Base-by-base conservation (phyloP, 306 rosid genomes). In the Quercus robur region DNA sequence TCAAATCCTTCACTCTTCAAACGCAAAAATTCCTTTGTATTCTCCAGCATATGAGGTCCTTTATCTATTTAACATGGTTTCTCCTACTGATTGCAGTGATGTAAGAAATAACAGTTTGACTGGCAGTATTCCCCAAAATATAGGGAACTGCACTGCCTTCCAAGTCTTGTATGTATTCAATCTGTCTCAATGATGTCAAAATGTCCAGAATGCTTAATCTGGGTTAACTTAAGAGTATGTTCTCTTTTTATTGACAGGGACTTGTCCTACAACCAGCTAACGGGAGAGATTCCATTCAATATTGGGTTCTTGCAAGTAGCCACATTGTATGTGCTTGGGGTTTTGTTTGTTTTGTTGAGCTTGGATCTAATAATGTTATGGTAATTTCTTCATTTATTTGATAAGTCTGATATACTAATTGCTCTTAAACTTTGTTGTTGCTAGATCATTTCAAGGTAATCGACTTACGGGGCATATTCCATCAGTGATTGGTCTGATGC, bases 101-200 rank as follows among this genome's bases (percentile, higher is more conserved):
- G 94, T 96, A 84, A 92, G 91, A 83, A 96, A 96, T 87, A 96
- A 96, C 85, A 93, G 97, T 81, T 80, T 96, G 84, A 90, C 91
- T 0, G 99, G 99, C 58, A 85, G 87, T 81, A 96, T 96, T 83
- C 99, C 99, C 21, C 90, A 81, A 76, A 90, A 83, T 79, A 85
- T 96, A 30, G 97, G 99, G 81, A 96, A 96, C 78, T 96, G 99
- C 83, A 89, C 97, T 56, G 85, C 94, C 86, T 96, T 93, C 93
- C 99, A 96, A 87, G 98, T 96, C 88, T 87, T 96, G 99, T 96
- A 93, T 59, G 98, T 90, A 87, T 80, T 79, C 70, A 15, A 26
- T 85, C 88, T 63, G 59, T 84, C 77, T 67, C 15, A 9, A 9
- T 82, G 70, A 82, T 18, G 25, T 11, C 49, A 62, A 71, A 62